phyloP scores from a whole-genome alignment of 2,329 filamentous ascomycete genomes.

The Colletotrichum orchidophilum region DNA sequence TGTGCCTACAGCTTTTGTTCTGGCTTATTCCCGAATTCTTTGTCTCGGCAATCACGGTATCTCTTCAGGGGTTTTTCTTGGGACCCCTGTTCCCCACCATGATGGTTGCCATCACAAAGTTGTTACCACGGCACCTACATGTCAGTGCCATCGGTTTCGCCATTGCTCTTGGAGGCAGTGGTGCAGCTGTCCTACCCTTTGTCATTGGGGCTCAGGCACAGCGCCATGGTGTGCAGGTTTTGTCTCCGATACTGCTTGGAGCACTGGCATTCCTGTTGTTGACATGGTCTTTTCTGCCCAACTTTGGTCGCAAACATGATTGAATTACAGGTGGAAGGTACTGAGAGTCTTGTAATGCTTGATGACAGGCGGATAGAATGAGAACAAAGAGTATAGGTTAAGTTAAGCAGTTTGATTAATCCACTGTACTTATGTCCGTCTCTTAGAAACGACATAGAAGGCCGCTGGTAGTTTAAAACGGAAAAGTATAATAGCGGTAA shows the following conservation, averaged over 20 bases:
- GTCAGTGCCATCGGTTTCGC: constrained; percentile 82
- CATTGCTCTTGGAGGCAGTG: constrained; percentile 77
- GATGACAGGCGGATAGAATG: too few relatives aligned
- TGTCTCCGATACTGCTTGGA: constrained; percentile 65
- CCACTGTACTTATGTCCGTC: too few relatives aligned
- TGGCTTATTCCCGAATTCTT: constrained; percentile 84
- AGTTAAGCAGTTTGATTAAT: too few relatives aligned
- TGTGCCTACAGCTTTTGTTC: constrained; percentile 76
- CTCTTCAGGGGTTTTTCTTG: constrained; percentile 80
- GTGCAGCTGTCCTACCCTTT: constrained; percentile 74
- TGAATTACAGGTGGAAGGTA: background rate
- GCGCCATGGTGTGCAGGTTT: constrained; percentile 60
- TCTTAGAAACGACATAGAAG: too few relatives aligned
- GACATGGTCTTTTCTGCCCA: constrained; percentile 58
- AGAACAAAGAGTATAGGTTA: too few relatives aligned
- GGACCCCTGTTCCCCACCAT: constrained; percentile 80
- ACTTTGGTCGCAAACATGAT: constrained; percentile 51
- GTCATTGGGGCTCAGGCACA: constrained; percentile 73
- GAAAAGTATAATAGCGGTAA: too few relatives aligned
- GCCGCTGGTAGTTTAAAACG: too few relatives aligned
- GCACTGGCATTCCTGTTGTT: constrained; percentile 54
- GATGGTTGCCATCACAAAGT: constrained; percentile 75
- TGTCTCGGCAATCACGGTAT: constrained; percentile 76
- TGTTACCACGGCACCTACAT: constrained; percentile 76
- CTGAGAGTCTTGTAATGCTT: too few relatives aligned